Percentiles rank a stretch among this genome's conserved stretches.
phyloP scores from a whole-genome alignment of 78 protist species.

The Dictyostelium discoideum region dicty_2.7 NC_007089.4:891501-892000 shows the following conservation, averaged over 20 bases:
- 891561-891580: background rate
- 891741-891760: background rate
- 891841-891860: conserved; percentile 40
- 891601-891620: background rate
- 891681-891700: conserved; percentile 1
- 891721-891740: conserved; percentile 46
- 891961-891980: conserved; percentile 46
- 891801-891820: too few species aligned
- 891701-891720: conserved; percentile 45
- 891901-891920: conserved; percentile 35
- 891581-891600: background rate
- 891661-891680: conserved; percentile 59
- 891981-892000: conserved; percentile 4
- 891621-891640: conserved; percentile 51
- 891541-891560: background rate
- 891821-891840: too few species aligned
- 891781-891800: background rate
- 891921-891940: conserved; percentile 17
- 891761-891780: too few species aligned
- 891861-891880: conserved; percentile 44
- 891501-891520: background rate
- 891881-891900: conserved; percentile 50
- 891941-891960: conserved; percentile 37
- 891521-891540: background rate
- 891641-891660: conserved; percentile 12